A percentile compares a stretch with the other conserved stretches of the same genome.
These are phyloP conservation scores for Sordariomycetes sp. DNA, from an alignment of 2,329 filamentous ascomycete species.

Conservation along the genomic window DNA sequence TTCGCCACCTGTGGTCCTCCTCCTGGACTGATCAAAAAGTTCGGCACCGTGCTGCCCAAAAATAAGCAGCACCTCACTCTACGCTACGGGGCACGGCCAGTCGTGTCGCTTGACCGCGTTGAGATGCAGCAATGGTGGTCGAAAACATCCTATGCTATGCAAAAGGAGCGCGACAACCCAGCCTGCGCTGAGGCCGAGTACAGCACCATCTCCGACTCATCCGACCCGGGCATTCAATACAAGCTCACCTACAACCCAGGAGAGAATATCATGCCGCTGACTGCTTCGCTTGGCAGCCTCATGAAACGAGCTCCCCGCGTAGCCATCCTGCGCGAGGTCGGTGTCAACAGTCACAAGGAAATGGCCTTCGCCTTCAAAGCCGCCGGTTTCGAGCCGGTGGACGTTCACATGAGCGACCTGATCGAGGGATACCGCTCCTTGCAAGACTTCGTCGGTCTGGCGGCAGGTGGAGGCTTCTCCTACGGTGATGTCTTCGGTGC, in stretches of 20 bases:
- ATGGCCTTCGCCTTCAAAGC: conserved; percentile 94
- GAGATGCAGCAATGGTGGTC: conserved; percentile 84
- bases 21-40: conserved; percentile 70
- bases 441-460: conserved; percentile 75
- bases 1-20: conserved; percentile 87
- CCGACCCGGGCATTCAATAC: conserved; percentile 77
- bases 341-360: conserved; percentile 92
- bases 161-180: conserved; percentile 82
- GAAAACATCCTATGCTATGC: conserved; percentile 82
- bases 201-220: conserved; percentile 61
- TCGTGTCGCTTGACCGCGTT: conserved; percentile 61
- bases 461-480: conserved; percentile 94
- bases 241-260: conserved; percentile 72
- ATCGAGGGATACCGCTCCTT: conserved; percentile 72
- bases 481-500: conserved; percentile 82
- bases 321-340: conserved; percentile 89
- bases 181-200: conserved; percentile 79
- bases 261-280: conserved; percentile 62
- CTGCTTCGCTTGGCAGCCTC: conserved; percentile 32
- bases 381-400: conserved; percentile 84
- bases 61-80: conserved; percentile 70
- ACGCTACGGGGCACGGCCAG: conserved; percentile 56
- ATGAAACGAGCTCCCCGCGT: conserved; percentile 62
- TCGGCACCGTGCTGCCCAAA: conserved; percentile 63
- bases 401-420: conserved; percentile 96